These are phyloP conservation scores for Venturiaceae sp. DNA, from an alignment of 2,329 filamentous ascomycete genomes.

Conservation along the genomic window DNA sequence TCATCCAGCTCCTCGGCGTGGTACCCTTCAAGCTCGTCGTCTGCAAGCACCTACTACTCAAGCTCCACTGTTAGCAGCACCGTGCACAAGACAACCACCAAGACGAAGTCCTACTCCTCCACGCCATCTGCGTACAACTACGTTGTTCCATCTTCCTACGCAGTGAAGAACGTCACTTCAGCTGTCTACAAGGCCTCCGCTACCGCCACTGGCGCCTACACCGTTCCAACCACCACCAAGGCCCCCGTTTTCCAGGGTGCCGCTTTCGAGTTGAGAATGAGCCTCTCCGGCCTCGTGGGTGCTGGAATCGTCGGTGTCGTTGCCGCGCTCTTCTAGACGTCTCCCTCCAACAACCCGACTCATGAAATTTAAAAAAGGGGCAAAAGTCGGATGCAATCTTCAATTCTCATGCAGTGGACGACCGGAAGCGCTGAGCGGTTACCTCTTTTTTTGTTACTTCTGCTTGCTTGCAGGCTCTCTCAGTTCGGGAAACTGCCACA, in stretches of 20 bases:
- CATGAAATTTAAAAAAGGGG: not conserved
- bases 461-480: not conserved
- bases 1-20: slow-evolving; percentile 1
- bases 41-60: not conserved
- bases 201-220: not conserved
- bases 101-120: not conserved
- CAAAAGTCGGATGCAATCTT: not conserved
- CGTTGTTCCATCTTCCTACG: not conserved
- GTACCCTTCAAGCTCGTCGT: not conserved
- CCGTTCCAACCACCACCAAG: not conserved
- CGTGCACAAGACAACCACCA: not conserved
- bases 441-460: not conserved
- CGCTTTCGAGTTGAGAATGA: not conserved
- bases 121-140: not conserved
- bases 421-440: not conserved
- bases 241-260: not conserved
- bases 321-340: not conserved
- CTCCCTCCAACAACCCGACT: not conserved
- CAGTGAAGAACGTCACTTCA: not conserved
- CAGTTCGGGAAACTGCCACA: not conserved
- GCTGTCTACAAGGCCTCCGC: not conserved
- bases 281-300: not conserved
- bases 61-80: not conserved
- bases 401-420: not conserved
- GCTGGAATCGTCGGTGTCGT: slow-evolving; percentile 1